Evolutionary conservation across 1,284 basidiomycete species (phyloP), one percentile per base, ranked within the genome.

Genomic region (Mycena sp.): DNA sequence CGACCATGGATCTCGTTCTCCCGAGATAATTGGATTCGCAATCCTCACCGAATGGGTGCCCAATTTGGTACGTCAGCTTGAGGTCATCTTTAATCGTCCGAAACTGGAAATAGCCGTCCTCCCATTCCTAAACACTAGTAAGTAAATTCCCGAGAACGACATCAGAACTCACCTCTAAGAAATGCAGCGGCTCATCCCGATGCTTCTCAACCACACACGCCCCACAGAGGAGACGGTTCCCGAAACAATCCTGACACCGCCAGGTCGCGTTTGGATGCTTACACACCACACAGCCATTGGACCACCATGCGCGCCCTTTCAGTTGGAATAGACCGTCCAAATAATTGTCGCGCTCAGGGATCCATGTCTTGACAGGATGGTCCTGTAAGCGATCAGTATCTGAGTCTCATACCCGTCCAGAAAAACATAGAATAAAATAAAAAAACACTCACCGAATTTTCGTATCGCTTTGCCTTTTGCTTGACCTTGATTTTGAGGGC

Each of bases 1-100:
- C 30, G 30, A 30, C 30, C 50, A 76, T 75, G 41, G 72, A 60
- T 20, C 60, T 62, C 1, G 3, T 4, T 5, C 41, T 34, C n/a
- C 14, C n/a, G 50, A n/a, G 30, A 3, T 55, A 25, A n/a, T 55
- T 55, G 11, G 22, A 25, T 13, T 22, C 16, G 46, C 50, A 62
- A 9, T 30, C 13, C 10, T 57, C 37, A 67, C 11, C 41, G 14
- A 41, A 41, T 10, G 41, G 41, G 41, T 41, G 41, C 41, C 41
- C 41, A 41, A 41, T 38, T 56, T 71, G 69, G 11, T 66, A 62
- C 8, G 48, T 46, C 2, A 66, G 41, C 8, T 48, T 44, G 20
- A 71, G 54, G 14, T 37, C 50, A 30, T 30, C 30, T 6, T 18
- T 46, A 18, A 50, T n/a, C 1, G 46, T 52, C 9, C 44, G 18